These are phyloP conservation scores for Apiospora sp. DNA, from an alignment of 2,329 filamentous ascomycete genomes.

Conservation along the genomic window DNA sequence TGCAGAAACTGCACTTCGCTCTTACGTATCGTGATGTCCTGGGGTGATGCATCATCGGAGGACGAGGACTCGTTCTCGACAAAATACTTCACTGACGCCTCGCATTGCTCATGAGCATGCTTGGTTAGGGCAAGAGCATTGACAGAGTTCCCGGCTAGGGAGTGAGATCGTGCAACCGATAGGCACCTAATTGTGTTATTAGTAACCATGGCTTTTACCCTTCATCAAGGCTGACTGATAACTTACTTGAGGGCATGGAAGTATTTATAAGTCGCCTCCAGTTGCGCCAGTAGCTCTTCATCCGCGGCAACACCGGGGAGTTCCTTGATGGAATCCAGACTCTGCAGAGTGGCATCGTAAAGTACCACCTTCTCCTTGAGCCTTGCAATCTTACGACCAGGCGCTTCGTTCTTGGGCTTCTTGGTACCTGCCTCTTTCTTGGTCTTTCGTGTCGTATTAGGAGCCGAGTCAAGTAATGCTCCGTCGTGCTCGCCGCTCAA, in stretches of 20 bases:
- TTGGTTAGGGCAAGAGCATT: constrained; percentile 88
- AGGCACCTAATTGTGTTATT: constrained; percentile 66
- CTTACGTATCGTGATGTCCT: constrained; percentile 72
- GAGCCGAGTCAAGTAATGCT: constrained; percentile 61
- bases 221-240: neutral
- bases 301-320: constrained; percentile 91
- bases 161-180: constrained; percentile 85
- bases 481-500: constrained; percentile 87
- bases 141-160: constrained; percentile 72
- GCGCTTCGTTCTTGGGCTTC: constrained; percentile 60
- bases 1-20: constrained; percentile 66
- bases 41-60: constrained; percentile 54
- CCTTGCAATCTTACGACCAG: constrained; percentile 78
- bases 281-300: constrained; percentile 74
- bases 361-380: constrained; percentile 87
- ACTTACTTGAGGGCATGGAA: constrained; percentile 87
- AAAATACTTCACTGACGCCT: constrained; percentile 58
- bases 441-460: constrained; percentile 54
- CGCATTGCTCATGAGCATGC: constrained; percentile 71
- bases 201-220: constrained; percentile 24
- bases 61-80: constrained; percentile 45
- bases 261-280: constrained; percentile 82
- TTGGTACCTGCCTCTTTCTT: constrained; percentile 61
- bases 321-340: constrained; percentile 87
- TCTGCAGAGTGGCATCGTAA: constrained; percentile 91